Percentiles rank a stretch among this genome's conserved stretches.
phyloP scores from a whole-genome alignment of 441 rosid species.

The Lepidium campestre region DNA sequence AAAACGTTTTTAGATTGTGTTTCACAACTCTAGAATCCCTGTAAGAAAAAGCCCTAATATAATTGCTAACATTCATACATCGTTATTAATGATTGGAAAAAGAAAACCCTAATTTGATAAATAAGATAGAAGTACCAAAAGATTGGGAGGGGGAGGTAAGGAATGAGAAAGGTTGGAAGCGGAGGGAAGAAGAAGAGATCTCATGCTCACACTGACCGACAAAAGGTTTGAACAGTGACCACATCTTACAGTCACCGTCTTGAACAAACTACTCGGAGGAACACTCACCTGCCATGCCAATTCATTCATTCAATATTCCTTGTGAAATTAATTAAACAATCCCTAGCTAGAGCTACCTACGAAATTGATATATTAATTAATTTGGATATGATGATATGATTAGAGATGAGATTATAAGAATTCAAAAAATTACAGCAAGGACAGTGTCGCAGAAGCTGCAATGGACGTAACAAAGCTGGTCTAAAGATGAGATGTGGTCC shows the following conservation, averaged over 20 bases:
- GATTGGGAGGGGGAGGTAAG: slow-evolving; percentile 49
- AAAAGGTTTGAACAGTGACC: slow-evolving; percentile 86
- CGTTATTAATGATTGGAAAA: neutral
- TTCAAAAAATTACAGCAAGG: slow-evolving; percentile 57
- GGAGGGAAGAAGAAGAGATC: slow-evolving; percentile 56
- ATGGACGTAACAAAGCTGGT: slow-evolving; percentile 92
- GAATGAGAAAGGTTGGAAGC: slow-evolving; percentile 21
- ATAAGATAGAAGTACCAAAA: slow-evolving; percentile 38
- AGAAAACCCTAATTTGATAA: neutral
- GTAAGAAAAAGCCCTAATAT: slow-evolving; percentile 1
- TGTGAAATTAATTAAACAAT: no score
- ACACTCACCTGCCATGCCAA: slow-evolving; percentile 72
- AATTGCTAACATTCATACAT: neutral
- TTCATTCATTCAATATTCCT: no score
- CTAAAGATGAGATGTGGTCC: slow-evolving; percentile 87
- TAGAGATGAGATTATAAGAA: neutral
- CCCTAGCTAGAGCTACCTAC: no score
- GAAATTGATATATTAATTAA: no score
- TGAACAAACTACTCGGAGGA: slow-evolving; percentile 80
- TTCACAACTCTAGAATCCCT: neutral
- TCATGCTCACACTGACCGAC: slow-evolving; percentile 52
- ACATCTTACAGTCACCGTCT: slow-evolving; percentile 88
- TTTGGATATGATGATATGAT: no score
- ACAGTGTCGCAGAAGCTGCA: slow-evolving; percentile 90
- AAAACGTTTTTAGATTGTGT: neutral